Evolutionary conservation across 2,329 filamentous ascomycete species (phyloP).

Genomic region (Phyllosticta citribraziliensis): DNA sequence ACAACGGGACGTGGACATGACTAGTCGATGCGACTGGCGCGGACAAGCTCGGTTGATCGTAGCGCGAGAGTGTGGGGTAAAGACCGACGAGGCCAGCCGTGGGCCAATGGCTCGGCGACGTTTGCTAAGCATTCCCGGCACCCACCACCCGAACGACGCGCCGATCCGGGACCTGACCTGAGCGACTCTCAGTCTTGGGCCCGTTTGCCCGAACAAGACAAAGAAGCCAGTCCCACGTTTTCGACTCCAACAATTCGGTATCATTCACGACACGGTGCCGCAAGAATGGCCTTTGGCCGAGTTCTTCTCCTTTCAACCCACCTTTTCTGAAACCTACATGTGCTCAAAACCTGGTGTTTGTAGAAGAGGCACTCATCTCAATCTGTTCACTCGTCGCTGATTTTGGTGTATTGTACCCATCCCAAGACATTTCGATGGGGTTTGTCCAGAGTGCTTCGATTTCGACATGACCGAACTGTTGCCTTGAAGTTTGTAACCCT

Average conservation of each 20-base stretch:
- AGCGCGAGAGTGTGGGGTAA: conserved; percentile 8
- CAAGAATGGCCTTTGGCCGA: no score
- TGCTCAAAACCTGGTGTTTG: no score
- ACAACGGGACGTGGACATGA: not conserved
- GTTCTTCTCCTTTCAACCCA: no score
- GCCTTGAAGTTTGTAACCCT: no score
- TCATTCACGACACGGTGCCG: no score
- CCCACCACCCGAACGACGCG: not conserved
- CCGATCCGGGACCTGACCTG: not conserved
- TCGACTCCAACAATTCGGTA: not conserved
- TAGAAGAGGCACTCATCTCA: no score
- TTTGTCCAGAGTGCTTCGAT: no score
- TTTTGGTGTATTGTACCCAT: no score
- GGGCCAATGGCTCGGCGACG: conserved; percentile 3
- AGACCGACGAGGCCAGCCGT: not conserved
- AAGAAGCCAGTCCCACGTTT: not conserved
- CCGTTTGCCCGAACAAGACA: not conserved
- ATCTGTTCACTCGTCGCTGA: no score
- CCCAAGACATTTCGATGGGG: no score
- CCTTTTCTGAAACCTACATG: no score
- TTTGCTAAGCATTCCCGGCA: conserved; percentile 5
- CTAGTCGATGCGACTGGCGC: not conserved
- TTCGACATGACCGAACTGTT: no score
- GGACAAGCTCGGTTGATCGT: not conserved
- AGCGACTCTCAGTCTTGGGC: not conserved